These are phyloP conservation scores for Isochrysis galbana DNA, from an alignment of 78 protist genomes.

Conservation along the genomic window DNA sequence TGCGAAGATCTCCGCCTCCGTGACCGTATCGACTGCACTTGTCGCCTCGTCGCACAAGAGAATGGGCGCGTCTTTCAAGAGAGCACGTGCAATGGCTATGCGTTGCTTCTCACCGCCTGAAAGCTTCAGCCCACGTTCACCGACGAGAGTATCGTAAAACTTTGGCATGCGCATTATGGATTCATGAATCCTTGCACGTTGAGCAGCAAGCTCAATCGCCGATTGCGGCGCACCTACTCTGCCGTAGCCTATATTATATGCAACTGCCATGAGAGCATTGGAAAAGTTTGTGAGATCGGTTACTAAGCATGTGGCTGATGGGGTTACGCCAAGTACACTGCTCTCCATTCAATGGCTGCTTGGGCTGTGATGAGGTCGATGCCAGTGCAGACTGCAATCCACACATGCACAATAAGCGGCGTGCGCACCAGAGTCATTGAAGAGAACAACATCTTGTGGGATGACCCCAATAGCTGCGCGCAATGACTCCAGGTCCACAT, in stretches of 20 bases:
- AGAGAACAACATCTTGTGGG: constrained; percentile 70
- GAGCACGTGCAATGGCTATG: constrained; percentile 19
- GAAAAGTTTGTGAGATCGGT: too few species aligned
- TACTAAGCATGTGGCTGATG: too few species aligned
- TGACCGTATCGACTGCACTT: not conserved
- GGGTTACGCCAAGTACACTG: too few species aligned
- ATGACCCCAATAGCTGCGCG: constrained; percentile 37
- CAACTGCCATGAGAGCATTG: too few species aligned
- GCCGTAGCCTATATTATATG: constrained; percentile 71
- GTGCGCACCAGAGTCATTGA: constrained; percentile 69
- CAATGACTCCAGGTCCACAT: not conserved
- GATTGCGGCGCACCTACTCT: not conserved
- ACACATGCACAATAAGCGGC: not conserved
- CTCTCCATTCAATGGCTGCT: too few species aligned
- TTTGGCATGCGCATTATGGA: not conserved
- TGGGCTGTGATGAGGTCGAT: too few species aligned
- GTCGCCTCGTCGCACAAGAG: not conserved
- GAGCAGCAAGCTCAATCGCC: constrained; percentile 64
- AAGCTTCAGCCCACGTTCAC: constrained; percentile 52
- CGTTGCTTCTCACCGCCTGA: constrained; percentile 78
- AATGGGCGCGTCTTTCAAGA: not conserved
- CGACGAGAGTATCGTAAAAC: constrained; percentile 76
- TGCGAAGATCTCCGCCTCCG: not conserved
- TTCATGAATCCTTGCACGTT: constrained; percentile 55
- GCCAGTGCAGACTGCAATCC: not conserved